Percentiles rank a stretch among this genome's conserved stretches.
Conservation (phyloP, 2,329 filamentous ascomycete species). For the Alternaria arborescens region DNA sequence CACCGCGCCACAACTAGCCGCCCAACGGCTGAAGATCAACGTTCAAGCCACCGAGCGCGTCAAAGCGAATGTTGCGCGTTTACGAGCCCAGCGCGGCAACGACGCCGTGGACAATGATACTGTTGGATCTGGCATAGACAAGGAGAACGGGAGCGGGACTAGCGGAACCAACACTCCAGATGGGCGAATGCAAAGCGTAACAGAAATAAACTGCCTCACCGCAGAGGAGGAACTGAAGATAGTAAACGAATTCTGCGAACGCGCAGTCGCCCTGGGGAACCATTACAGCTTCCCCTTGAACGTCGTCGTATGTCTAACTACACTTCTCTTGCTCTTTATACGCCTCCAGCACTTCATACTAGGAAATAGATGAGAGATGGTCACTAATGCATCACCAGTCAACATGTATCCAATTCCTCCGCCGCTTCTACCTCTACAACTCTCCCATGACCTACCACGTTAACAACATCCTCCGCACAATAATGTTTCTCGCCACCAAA, state of each 20-base stretch:
- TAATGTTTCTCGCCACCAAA: constrained; percentile 92
- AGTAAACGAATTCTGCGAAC: constrained; percentile 78
- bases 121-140: constrained; percentile 38
- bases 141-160: constrained; percentile 41
- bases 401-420: constrained; percentile 88
- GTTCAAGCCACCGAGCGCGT: constrained; percentile 75
- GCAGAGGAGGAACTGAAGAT: constrained; percentile 83
- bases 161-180: constrained; percentile 45
- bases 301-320: constrained; percentile 60
- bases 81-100: constrained; percentile 49
- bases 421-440: constrained; percentile 95
- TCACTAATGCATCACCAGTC: constrained; percentile 56
- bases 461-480: constrained; percentile 85
- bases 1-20: constrained; percentile 73
- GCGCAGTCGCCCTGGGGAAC: constrained; percentile 64
- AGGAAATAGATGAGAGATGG: not conserved
- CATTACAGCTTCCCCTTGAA: constrained; percentile 68
- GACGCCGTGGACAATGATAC: constrained; percentile 43
- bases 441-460: constrained; percentile 97
- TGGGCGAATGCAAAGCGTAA: constrained; percentile 27
- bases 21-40: constrained; percentile 82
- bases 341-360: too few relatives aligned
- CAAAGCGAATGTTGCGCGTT: constrained; percentile 63
- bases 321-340: too few relatives aligned
- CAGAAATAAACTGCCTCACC: constrained; percentile 79